Conservation (phyloP, 2,329 filamentous ascomycete genomes). For the Colletotrichum orbiculare region DNA sequence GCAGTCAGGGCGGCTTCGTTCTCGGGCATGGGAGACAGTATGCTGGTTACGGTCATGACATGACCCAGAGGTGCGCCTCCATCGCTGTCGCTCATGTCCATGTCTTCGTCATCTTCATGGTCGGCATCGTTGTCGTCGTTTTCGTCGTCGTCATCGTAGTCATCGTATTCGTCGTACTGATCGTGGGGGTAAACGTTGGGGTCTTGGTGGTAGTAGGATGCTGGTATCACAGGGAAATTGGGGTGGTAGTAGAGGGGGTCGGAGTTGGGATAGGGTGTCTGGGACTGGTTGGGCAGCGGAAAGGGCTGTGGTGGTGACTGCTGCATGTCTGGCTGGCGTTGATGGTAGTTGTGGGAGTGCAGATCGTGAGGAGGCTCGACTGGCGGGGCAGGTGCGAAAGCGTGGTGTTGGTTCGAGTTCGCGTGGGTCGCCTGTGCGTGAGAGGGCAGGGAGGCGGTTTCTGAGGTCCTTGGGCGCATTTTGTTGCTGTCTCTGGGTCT, state of each 20-base stretch:
- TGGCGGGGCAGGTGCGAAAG: slow-evolving; percentile 17
- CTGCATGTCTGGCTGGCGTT: slow-evolving; percentile 20
- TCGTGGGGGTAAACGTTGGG: slow-evolving; percentile 15
- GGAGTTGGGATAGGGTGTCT: slow-evolving; percentile 14
- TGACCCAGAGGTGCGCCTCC: slow-evolving; percentile 42
- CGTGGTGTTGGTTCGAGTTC: slow-evolving; percentile 30
- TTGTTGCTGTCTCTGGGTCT: slow-evolving; percentile 21
- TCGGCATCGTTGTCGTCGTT: slow-evolving; percentile 25
- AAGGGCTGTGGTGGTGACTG: slow-evolving; percentile 16
- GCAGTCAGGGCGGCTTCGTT: slow-evolving; percentile 5
- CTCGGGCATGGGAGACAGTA: slow-evolving; percentile 24
- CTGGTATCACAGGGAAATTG: slow-evolving; percentile 31
- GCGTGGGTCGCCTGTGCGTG: slow-evolving; percentile 28
- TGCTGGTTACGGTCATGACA: slow-evolving; percentile 30
- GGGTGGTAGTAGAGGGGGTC: slow-evolving; percentile 13
- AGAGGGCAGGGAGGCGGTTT: slow-evolving; percentile 29
- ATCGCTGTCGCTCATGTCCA: slow-evolving; percentile 50
- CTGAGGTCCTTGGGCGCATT: slow-evolving; percentile 32
- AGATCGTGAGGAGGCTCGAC: slow-evolving; percentile 19
- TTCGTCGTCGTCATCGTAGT: slow-evolving; percentile 28
- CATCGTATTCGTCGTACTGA: slow-evolving; percentile 23
- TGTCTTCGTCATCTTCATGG: slow-evolving; percentile 38
- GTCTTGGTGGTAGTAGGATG: slow-evolving; percentile 29
- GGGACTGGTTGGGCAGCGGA: slow-evolving; percentile 7
- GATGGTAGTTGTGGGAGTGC: slow-evolving; percentile 15